A percentile compares a stretch with the other conserved stretches of the same genome.
These are phyloP conservation scores for Blastobotrys americana DNA, from an alignment of 805 yeast genomes.

Conservation along the genomic window DNA sequence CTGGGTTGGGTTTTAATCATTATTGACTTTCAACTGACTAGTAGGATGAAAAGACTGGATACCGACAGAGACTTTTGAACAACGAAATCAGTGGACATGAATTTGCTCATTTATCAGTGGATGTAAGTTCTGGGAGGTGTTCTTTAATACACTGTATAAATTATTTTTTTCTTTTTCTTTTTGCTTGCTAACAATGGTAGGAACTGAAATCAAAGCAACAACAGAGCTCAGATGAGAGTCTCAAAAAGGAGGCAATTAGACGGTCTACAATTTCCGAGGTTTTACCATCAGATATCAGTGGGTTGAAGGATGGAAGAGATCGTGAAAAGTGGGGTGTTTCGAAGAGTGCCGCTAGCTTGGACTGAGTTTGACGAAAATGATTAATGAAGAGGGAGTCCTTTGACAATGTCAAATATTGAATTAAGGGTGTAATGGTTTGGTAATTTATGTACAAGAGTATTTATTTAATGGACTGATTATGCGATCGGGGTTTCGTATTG, in stretches of 20 bases:
- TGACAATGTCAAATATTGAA: too few species aligned
- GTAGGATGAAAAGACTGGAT: conserved; percentile 19
- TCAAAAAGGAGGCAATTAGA: conserved; percentile 25
- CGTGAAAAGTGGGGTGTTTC: conserved; percentile 38
- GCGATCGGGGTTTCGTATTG: not conserved
- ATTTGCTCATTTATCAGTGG: conserved; percentile 27
- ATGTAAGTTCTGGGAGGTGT: conserved; percentile 13
- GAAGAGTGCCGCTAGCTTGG: conserved; percentile 36
- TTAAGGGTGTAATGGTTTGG: not conserved
- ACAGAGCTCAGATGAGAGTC: conserved; percentile 19
- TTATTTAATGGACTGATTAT: not conserved
- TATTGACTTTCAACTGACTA: conserved; percentile 2
- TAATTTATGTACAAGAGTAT: not conserved
- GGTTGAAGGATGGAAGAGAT: conserved; percentile 36
- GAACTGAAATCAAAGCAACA: conserved; percentile 26
- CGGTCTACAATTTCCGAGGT: conserved; percentile 24
- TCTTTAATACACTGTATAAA: not conserved
- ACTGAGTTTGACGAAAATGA: too few species aligned
- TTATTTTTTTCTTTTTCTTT: not conserved
- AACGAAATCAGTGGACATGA: conserved; percentile 24
- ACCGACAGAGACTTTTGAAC: conserved; percentile 19
- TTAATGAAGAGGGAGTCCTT: not conserved
- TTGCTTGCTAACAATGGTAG: conserved; percentile 1
- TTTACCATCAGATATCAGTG: conserved; percentile 29
- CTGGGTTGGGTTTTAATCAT: not conserved